A percentile compares a stretch with the other conserved stretches of the same genome.
These are phyloP conservation scores for Fusarium longipes DNA, from an alignment of 2,329 filamentous ascomycete species.

Conservation along the genomic window DNA sequence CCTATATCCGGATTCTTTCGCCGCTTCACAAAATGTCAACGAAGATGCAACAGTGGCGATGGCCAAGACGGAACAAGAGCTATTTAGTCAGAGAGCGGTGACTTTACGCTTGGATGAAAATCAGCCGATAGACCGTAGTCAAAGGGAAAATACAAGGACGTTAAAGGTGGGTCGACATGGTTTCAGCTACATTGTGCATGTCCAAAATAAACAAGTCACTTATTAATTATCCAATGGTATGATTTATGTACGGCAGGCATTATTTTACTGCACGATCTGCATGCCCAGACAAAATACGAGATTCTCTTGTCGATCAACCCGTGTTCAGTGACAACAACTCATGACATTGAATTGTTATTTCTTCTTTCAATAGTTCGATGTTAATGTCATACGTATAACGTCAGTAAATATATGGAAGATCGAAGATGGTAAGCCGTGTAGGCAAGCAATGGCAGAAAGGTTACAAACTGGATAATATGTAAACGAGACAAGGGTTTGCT, in stretches of 20 bases:
- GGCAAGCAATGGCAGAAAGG: no score
- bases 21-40: not conserved
- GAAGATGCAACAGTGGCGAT: not conserved
- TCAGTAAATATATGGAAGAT: not conserved
- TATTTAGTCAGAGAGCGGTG: not conserved
- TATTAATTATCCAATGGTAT: not conserved
- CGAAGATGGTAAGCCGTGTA: not conserved
- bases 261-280: conserved; percentile 10
- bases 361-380: not conserved
- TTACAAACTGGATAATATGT: no score
- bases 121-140: not conserved
- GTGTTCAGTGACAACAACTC: not conserved
- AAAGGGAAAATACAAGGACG: conserved; percentile 6
- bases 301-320: conserved; percentile 3
- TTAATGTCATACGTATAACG: not conserved
- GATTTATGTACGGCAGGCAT: not conserved
- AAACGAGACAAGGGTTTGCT: no score
- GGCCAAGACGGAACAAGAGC: not conserved
- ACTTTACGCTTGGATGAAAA: not conserved
- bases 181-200: conserved; percentile 11
- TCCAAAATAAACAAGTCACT: not conserved
- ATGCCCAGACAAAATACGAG: conserved; percentile 1
- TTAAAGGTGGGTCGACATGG: not conserved
- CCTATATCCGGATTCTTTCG: not conserved
- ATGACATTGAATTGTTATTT: not conserved